Base-by-base conservation (phyloP, 1,284 basidiomycete species). In the Heterobasidion parviporum region DNA sequence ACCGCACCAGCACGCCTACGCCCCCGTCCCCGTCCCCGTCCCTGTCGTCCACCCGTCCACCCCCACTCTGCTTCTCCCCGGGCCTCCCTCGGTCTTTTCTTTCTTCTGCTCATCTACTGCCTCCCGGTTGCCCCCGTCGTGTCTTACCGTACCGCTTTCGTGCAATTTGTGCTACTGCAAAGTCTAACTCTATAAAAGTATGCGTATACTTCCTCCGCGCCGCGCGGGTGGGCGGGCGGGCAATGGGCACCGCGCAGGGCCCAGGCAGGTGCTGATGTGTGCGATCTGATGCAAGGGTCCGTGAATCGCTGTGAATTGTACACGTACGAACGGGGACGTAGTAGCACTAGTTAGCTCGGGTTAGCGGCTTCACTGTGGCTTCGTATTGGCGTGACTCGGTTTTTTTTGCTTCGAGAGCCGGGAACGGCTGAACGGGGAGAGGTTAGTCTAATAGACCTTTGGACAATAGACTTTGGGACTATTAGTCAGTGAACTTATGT, bases 81-180 rank as follows among this genome's bases (percentile, higher is more conserved):
- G 26, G 26, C 32, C 16, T 53, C 56, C 52, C 56, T 56, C 54
- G 49, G 35, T 53, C 54, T 50, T 57, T 57, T 57, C 26, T 26
- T 26, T 6, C 57, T 61, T 60, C 58, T 60, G 50, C 49, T 52
- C 57, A 54, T 61, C 54, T 57, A 57, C 55, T 62, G 57, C 57
- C 57, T 54, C n/a, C n/a, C 54, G 53, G 53, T 57, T 51, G 57
- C 16, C 6, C 34, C 50, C 56, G 61, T 61, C 60, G 58, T 57
- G 54, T 54, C 54, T 59, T 68, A 68, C 62, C 61, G 58, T 68
- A 68, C 59, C 63, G 64, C 64, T 64, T 62, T 64, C 64, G 63
- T 67, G 66, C 67, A 67, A 61, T 69, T 59, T 62, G 63, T 64
- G 65, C 64, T 63, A 62, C 63, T 61, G 60, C 60, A 56, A 61